Evolutionary conservation across 192 early-diverging fungal species (phyloP).

Genomic region (Chytriomyces sp.): DNA sequence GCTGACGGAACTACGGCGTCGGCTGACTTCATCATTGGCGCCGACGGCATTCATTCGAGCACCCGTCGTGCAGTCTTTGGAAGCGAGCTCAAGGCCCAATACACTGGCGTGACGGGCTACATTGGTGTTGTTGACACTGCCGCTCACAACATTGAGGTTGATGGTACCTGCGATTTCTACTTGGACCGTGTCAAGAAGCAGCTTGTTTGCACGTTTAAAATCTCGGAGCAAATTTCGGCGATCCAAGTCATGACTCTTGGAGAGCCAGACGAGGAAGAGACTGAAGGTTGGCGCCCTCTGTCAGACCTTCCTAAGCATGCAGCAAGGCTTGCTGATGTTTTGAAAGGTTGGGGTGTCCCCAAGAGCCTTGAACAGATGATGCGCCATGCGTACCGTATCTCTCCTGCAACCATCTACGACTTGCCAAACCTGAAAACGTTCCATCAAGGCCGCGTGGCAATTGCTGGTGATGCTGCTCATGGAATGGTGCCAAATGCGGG

Average conservation of each 20-base stretch:
- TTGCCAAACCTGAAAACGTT: constrained; percentile 5
- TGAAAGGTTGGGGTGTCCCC: constrained; percentile 21
- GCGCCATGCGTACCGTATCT: constrained; percentile 18
- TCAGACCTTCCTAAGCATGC: constrained; percentile 17
- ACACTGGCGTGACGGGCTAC: constrained; percentile 22
- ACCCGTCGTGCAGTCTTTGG: constrained; percentile 40
- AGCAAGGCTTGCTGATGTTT: constrained; percentile 10
- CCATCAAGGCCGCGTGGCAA: constrained; percentile 18
- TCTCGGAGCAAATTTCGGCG: constrained; percentile 8
- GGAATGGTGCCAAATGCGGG: constrained; percentile 42
- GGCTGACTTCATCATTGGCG: constrained; percentile 33
- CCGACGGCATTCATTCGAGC: constrained; percentile 26
- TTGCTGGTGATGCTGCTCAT: constrained; percentile 38
- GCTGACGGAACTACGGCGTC: background rate
- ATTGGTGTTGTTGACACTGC: constrained; percentile 21
- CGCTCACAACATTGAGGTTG: constrained; percentile 3
- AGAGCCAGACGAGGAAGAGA: constrained; percentile 4
- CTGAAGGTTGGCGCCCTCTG: background rate
- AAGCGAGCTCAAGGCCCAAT: constrained; percentile 23
- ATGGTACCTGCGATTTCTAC: constrained; percentile 6
- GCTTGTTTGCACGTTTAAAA: constrained; percentile 19
- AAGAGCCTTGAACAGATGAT: constrained; percentile 18
- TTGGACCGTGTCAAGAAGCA: constrained; percentile 19
- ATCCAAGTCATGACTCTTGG: background rate
- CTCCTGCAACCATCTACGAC: constrained; percentile 24